phyloP scores from a whole-genome alignment of 768 basidiomycete species.

The Tylopilus cervinicoccineus region DNA sequence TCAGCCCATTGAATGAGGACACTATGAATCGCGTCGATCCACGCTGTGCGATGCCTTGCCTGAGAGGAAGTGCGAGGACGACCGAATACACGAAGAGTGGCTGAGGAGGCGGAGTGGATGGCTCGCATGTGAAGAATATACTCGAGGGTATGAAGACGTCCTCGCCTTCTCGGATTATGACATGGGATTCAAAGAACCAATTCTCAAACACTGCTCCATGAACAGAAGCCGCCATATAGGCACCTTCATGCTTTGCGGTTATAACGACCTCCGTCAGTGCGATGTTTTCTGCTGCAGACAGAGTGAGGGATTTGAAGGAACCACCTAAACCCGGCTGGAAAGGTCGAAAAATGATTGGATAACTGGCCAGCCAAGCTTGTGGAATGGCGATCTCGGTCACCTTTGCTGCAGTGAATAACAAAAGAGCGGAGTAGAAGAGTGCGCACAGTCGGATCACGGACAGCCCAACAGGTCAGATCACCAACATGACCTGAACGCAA shows the following conservation, averaged over 20 bases:
- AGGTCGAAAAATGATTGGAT: slow-evolving; percentile 36
- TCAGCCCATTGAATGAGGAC: slow-evolving; percentile 28
- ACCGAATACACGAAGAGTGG: slow-evolving; percentile 41
- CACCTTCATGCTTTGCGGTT: slow-evolving; percentile 45
- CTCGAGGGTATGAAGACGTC: slow-evolving; percentile 29
- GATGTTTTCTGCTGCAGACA: slow-evolving; percentile 29
- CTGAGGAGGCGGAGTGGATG: slow-evolving; percentile 5
- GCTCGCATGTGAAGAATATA: slow-evolving; percentile 17
- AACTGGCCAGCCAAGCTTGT: slow-evolving; percentile 34
- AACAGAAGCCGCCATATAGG: slow-evolving; percentile 41
- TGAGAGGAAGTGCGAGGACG: slow-evolving; percentile 63
- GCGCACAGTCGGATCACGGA: slow-evolving; percentile 37
- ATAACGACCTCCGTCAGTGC: slow-evolving; percentile 49
- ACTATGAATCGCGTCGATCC: slow-evolving; percentile 54
- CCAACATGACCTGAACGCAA: background rate
- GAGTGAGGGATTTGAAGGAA: slow-evolving; percentile 14
- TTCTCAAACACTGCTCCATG: slow-evolving; percentile 37
- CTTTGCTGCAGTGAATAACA: slow-evolving; percentile 25
- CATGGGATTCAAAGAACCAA: slow-evolving; percentile 39
- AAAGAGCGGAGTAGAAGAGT: background rate
- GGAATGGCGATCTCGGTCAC: slow-evolving; percentile 38
- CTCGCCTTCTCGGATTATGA: slow-evolving; percentile 52
- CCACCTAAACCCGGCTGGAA: slow-evolving; percentile 7
- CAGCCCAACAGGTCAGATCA: slow-evolving; percentile 34
- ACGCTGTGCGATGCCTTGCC: slow-evolving; percentile 58